Evolutionary conservation across 257 asterid species (phyloP).

Genomic region (Orobanche coerulescens): DNA sequence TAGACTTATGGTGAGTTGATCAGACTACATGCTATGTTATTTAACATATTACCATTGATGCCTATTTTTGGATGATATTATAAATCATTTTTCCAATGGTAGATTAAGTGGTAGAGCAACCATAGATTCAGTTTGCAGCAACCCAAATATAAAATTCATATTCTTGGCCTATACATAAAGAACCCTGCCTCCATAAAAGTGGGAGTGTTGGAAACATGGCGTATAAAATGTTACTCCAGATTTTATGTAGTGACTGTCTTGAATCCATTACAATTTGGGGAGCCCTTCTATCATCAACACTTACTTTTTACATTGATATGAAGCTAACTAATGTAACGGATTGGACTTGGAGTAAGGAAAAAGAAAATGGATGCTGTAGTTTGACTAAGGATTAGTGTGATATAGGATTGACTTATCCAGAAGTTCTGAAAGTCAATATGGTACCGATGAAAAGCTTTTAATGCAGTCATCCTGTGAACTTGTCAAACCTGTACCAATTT

Average conservation of each 20-base stretch:
- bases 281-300: not conserved
- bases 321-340: not conserved
- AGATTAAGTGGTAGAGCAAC: not conserved
- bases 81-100: not conserved
- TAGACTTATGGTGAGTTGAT: constrained; percentile 84
- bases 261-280: not conserved
- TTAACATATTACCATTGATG: not conserved
- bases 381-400: not conserved
- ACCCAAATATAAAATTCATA: not conserved
- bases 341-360: not conserved
- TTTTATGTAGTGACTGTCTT: not conserved
- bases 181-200: not conserved
- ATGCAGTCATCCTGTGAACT: constrained; percentile 2
- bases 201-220: not conserved
- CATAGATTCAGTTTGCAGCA: not conserved
- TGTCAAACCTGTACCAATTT: not conserved
- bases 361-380: not conserved
- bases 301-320: not conserved
- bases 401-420: not conserved
- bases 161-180: constrained; percentile 7
- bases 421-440: not conserved
- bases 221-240: not conserved
- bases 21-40: not conserved
- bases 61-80: constrained; percentile 4
- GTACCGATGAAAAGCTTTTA: not conserved